These are phyloP conservation scores for Penicillium carneum DNA, from an alignment of 2,329 filamentous ascomycete species.

Conservation along the genomic window DNA sequence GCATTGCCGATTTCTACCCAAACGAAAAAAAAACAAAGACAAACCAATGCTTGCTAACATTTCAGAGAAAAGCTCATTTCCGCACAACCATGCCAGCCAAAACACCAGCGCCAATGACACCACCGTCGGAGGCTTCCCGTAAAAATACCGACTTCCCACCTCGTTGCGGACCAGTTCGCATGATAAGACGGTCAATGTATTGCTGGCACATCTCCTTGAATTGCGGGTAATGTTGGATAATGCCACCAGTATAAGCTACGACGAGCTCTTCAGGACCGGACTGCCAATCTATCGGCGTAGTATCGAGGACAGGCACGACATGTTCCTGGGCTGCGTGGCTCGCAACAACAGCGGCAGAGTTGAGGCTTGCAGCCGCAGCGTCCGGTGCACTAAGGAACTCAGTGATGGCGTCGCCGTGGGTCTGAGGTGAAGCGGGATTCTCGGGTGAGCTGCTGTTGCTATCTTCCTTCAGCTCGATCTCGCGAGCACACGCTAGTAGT, in stretches of 20 bases:
- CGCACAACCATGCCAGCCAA: constrained; percentile 58
- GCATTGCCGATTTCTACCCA: constrained; percentile 18
- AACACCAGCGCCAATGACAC: constrained; percentile 64
- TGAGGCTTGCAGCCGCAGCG: constrained; percentile 15
- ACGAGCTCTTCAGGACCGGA: constrained; percentile 67
- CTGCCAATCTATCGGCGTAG: constrained; percentile 49
- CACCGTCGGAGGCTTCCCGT: constrained; percentile 61
- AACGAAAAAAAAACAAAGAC: not conserved
- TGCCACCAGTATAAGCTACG: constrained; percentile 80
- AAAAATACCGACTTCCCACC: constrained; percentile 60
- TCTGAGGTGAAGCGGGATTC: constrained; percentile 38
- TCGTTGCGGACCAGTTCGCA: constrained; percentile 54
- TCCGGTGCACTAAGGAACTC: constrained; percentile 23
- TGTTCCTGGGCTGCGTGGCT: constrained; percentile 36
- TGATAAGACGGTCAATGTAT: constrained; percentile 67
- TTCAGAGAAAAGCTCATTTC: constrained; percentile 21
- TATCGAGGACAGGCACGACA: constrained; percentile 49
- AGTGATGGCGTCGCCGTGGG: constrained; percentile 35
- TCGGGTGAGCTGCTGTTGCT: constrained; percentile 49
- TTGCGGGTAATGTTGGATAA: constrained; percentile 79
- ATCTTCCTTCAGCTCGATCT: constrained; percentile 61
- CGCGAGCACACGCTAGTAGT: constrained; percentile 71
- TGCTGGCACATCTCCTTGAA: constrained; percentile 73
- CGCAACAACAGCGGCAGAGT: not conserved
- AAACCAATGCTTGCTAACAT: constrained; percentile 11